These are phyloP conservation scores for Xerocomus brunneocitrinus DNA, from an alignment of 768 basidiomycete species.

Conservation along the genomic window DNA sequence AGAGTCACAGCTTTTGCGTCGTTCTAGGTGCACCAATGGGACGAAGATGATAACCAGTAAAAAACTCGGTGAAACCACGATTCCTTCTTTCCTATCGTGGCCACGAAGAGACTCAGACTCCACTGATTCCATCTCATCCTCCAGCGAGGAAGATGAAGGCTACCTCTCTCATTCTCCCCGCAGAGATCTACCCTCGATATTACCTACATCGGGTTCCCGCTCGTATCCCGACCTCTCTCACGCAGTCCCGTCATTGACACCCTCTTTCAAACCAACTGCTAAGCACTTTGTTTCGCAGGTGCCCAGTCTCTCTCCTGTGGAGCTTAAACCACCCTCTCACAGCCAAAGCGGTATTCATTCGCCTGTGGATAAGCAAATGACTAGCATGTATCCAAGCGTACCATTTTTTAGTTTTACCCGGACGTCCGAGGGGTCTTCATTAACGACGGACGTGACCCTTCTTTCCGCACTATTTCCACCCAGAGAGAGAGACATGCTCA, in stretches of 20 bases:
- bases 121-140: slow-evolving; percentile 26
- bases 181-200: slow-evolving; percentile 33
- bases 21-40: slow-evolving; percentile 1
- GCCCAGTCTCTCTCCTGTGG: slow-evolving; percentile 28
- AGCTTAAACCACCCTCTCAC: slow-evolving; percentile 8
- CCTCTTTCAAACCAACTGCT: slow-evolving; percentile 34
- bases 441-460: slow-evolving; percentile 65
- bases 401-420: slow-evolving; percentile 80
- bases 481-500: slow-evolving; percentile 69
- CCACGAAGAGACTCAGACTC: slow-evolving; percentile 20
- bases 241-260: slow-evolving; percentile 24
- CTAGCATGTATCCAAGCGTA: slow-evolving; percentile 27
- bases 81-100: slow-evolving; percentile 22
- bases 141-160: slow-evolving; percentile 42
- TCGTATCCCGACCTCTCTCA: slow-evolving; percentile 41
- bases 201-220: slow-evolving; percentile 35
- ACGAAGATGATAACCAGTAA: slow-evolving; percentile 5
- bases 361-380: slow-evolving; percentile 13
- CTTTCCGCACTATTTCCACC: slow-evolving; percentile 68
- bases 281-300: slow-evolving; percentile 37
- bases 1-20: slow-evolving; percentile 5
- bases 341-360: slow-evolving; percentile 8
- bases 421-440: slow-evolving; percentile 69
- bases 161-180: slow-evolving; percentile 59
- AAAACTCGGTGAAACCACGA: slow-evolving; percentile 10